These are phyloP conservation scores for Aureobasidium sp. DNA, from an alignment of 2,329 filamentous ascomycete genomes.

Conservation along the genomic window DNA sequence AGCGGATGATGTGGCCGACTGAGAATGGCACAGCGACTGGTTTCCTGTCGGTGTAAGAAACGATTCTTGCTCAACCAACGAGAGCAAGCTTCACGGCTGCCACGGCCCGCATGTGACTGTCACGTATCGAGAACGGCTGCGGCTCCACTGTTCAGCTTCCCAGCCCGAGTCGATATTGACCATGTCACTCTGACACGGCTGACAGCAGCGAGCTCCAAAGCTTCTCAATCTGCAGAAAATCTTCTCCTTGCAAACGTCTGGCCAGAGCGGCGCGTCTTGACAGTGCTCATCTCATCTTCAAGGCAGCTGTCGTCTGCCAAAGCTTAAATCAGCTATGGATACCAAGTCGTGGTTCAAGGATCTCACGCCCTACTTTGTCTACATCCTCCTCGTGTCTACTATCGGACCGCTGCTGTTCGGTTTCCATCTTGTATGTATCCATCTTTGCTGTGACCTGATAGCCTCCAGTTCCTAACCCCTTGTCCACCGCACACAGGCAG, in stretches of 20 bases:
- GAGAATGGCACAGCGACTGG: background rate
- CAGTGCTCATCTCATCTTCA: background rate
- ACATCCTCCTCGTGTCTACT: slow-evolving; percentile 68
- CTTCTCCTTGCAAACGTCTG: background rate
- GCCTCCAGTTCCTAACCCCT: background rate
- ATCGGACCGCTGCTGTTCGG: slow-evolving; percentile 90
- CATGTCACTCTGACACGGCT: slow-evolving; percentile 3
- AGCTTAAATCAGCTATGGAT: slow-evolving; percentile 26
- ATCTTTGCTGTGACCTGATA: background rate
- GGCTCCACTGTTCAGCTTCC: background rate
- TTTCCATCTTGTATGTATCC: slow-evolving; percentile 68
- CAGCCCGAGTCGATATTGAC: background rate
- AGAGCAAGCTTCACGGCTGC: background rate
- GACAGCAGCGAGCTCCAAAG: background rate
- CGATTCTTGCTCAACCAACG: background rate
- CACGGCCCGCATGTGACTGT: slow-evolving; percentile 3
- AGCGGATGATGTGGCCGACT: background rate
- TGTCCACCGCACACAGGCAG: slow-evolving; percentile 52
- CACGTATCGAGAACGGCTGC: background rate
- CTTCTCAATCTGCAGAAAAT: background rate
- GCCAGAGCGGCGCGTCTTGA: background rate
- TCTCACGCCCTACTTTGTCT: slow-evolving; percentile 69
- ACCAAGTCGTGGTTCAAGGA: slow-evolving; percentile 35
- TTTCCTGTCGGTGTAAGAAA: background rate
- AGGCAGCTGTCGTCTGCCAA: background rate